phyloP scores from a whole-genome alignment of 345 rosid species.

The Toxicodendron radicans region DNA sequence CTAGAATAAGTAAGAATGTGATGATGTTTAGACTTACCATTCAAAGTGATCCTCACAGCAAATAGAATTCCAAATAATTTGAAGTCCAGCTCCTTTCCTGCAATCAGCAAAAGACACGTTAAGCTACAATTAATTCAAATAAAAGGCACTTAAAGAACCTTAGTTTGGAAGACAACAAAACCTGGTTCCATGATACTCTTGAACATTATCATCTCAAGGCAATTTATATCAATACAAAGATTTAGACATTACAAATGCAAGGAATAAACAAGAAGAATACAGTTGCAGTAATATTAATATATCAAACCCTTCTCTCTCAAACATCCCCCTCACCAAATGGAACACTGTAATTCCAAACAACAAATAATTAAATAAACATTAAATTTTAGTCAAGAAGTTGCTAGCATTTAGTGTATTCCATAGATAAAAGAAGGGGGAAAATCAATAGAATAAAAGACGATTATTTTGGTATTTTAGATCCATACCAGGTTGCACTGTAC shows the following conservation, averaged over 20 bases:
- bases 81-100: conserved; percentile 61
- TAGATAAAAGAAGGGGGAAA: not conserved
- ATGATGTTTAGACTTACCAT: conserved; percentile 36
- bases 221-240: not conserved
- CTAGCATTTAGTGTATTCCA: not conserved
- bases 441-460: not conserved
- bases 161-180: not conserved
- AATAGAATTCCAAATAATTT: conserved; percentile 58
- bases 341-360: not conserved
- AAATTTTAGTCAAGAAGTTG: not conserved
- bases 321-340: not conserved
- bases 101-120: not conserved
- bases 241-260: not conserved
- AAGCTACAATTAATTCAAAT: not conserved
- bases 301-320: not conserved
- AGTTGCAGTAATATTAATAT: not conserved
- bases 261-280: not conserved
- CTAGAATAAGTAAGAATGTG: not conserved
- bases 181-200: not conserved
- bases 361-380: not conserved
- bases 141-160: not conserved
- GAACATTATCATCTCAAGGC: not conserved
- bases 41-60: conserved; percentile 77
- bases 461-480: not conserved
- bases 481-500: conserved; percentile 71